Evolutionary conservation across 192 early-diverging fungal genomes (phyloP), one percentile per base, ranked within the genome.

Genomic region (Umbelopsis isabellina): DNA sequence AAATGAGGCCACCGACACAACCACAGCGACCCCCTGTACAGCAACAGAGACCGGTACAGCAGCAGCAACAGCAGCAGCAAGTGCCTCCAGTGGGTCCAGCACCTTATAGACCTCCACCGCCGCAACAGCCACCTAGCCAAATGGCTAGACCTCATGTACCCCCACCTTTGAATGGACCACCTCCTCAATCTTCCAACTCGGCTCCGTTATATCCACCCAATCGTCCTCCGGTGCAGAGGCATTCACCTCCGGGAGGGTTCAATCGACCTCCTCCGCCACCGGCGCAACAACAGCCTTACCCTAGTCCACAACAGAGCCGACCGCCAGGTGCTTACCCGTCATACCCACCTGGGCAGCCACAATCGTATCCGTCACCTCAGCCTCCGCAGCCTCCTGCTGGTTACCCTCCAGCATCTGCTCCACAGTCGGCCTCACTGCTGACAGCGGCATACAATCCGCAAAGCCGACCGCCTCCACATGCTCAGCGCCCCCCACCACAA

Each of bases 91-190:
- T 66, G 5, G 68, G 61, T 18, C 68, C 71, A 45, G 46, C 66
- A 18, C 73, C 79, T 44, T 64, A 67, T 33, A 45, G 71, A 47
- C 61, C 58, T 11, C 65, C 75, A 44, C 64, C 12, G 33, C 50
- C 65, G 20, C 50, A 46, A 66, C 68, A 72, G 69, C 52, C 45
- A 10, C 58, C 48, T 11, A 41, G 16, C 8, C 61, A 30, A 25
- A 70, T 72, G 21, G 53, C 72, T 15, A 67, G 23, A 23, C 77
- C 73, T 58, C 76, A 76, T 48, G 21, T 72, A 23, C 66, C 73
- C 46, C 48, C 70, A 50, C 33, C 70, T 35, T 47, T 61, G 35
- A 49, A 30, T 41, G 27, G 30, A 11, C 68, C 49, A 35, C 49
- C 20, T 30, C 18, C 47, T 45, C 65, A 66, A 11, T 13, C 30